Base-by-base conservation (phyloP, 1,284 basidiomycete genomes). In the Leccinum huronense region DNA sequence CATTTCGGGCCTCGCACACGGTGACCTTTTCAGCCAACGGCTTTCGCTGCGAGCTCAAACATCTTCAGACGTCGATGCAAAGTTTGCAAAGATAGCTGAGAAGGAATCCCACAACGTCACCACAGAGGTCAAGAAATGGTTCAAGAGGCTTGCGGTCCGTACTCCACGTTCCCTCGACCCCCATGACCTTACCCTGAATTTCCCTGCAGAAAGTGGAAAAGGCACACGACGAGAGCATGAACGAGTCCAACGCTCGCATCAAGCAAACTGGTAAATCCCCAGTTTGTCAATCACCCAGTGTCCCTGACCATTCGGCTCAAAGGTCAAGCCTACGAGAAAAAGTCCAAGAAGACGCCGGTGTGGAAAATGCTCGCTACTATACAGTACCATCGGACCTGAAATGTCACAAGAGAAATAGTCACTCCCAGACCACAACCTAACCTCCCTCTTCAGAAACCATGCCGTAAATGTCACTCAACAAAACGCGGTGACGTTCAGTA, bases 321-420 rank as follows among this genome's bases (percentile, higher is more conserved):
- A 90, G 89, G 89, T 64, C 86, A 86, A 71, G 65, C 74, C 8
- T 92, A 90, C 62, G 90, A 93, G 79, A 90, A 89, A 79, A 93
- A 89, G 71, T 82, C 85, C 30, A 92, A 90, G 80, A 89, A 86
- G 88, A 91, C 68, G 86, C 82, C 6, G 79, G 79, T 13, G 90
- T 91, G 30, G 90, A 92, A 69, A 90, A 92, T 73, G 83, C 86
- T 51, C 85, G 88, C 19, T 93, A 92, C 73, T 91, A 1, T 85
- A 92, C 63, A 87, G 84, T 68, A 79, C 82, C n/a, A 75, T 92
- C 14, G 90, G 90, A 1, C 88, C 89, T 9, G 90, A 92, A 70
- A 86, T 91, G 65, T 87, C 88, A 9, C 85, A 89, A 71, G 87
- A 90, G 71, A 91, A 90, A 80, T 85, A 87, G 90, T 91, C 59